Conservation (phyloP, 768 basidiomycete species). For the Polyporus arcularius region DNA sequence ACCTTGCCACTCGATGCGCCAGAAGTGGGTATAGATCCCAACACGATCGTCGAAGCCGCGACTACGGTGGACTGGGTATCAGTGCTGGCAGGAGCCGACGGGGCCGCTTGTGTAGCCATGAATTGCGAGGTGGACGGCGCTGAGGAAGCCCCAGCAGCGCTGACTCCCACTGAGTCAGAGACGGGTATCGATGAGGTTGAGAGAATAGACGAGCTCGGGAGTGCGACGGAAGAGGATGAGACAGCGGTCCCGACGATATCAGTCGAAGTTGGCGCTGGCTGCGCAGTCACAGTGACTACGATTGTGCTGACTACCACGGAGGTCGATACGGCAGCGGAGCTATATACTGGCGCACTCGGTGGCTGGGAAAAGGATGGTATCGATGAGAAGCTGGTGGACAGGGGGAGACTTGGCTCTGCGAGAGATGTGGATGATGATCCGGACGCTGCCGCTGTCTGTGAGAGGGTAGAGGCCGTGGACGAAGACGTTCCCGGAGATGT, state of each 20-base stretch:
- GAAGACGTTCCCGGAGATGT: no score
- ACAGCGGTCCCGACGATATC: background rate
- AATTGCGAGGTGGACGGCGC: background rate
- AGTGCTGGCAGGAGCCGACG: background rate
- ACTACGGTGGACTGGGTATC: background rate
- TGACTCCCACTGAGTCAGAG: conserved; percentile 2
- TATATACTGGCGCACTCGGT: background rate
- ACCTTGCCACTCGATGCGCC: background rate
- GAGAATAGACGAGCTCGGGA: background rate
- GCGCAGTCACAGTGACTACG: conserved; percentile 26
- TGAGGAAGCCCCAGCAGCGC: background rate
- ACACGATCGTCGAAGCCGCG: background rate
- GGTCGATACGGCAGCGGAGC: conserved; percentile 10
- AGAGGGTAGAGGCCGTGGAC: no score
- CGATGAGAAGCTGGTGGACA: no score
- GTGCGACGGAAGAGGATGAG: background rate
- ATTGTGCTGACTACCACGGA: conserved; percentile 27
- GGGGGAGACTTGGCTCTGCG: background rate
- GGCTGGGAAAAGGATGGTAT: background rate
- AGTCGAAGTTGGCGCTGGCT: background rate
- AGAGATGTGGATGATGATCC: background rate
- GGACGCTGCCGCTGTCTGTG: background rate
- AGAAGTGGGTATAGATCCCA: background rate
- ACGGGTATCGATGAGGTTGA: background rate
- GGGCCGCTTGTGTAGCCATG: background rate